Percentiles rank a stretch among this genome's conserved stretches.
Conservation (phyloP, 2,329 filamentous ascomycete species). For the Penicillium sp. region DNA sequence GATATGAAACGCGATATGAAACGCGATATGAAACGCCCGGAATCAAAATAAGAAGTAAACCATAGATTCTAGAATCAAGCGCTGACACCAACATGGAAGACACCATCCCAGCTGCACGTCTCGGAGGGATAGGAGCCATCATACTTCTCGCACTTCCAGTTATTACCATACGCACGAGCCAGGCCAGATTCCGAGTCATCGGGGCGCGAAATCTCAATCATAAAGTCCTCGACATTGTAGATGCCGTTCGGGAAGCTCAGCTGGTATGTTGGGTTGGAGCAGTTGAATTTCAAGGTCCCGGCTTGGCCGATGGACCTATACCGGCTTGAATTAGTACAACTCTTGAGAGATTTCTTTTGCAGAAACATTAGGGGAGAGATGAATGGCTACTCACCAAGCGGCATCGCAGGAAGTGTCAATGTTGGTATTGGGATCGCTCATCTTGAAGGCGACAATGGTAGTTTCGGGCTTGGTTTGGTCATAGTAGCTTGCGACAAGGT, state of each 20-base stretch:
- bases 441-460: slow-evolving; percentile 5
- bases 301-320: slow-evolving; percentile 15
- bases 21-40: too few relatives aligned
- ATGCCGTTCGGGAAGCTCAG: slow-evolving; percentile 19
- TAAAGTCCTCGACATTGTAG: slow-evolving; percentile 21
- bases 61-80: not conserved
- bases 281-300: slow-evolving; percentile 14
- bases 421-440: slow-evolving; percentile 20
- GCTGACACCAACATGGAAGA: slow-evolving; percentile 17
- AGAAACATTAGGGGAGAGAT: not conserved
- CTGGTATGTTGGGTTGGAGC: slow-evolving; percentile 14
- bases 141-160: slow-evolving; percentile 17
- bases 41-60: too few relatives aligned
- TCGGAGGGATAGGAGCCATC: slow-evolving; percentile 9
- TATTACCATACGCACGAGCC: slow-evolving; percentile 4
- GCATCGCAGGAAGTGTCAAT: slow-evolving; percentile 12
- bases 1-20: too few relatives aligned
- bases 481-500: slow-evolving; percentile 15
- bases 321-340: not conserved
- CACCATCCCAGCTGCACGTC: slow-evolving; percentile 19
- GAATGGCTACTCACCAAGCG: slow-evolving; percentile 13
- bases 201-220: slow-evolving; percentile 12
- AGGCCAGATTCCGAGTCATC: slow-evolving; percentile 12
- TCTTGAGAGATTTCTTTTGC: too few relatives aligned
- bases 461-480: slow-evolving; percentile 9